Conservation (phyloP, 1,284 basidiomycete species). For the Cutaneotrichosporon sp. region DNA sequence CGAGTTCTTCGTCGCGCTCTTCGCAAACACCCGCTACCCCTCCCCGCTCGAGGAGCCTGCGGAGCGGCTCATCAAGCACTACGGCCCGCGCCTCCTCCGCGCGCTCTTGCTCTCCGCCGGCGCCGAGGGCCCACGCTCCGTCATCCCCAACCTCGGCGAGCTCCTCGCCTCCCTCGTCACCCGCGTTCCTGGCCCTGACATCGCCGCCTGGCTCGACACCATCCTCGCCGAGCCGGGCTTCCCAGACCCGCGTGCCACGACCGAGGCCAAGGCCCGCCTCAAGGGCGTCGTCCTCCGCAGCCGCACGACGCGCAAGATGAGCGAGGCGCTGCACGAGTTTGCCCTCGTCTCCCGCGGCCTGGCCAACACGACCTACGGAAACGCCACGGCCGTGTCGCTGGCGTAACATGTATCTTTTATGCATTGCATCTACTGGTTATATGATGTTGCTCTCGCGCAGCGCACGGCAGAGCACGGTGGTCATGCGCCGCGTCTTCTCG, state of each 20-base stretch:
- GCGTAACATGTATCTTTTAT: background rate
- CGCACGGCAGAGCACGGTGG: constrained; percentile 19
- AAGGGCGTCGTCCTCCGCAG: constrained; percentile 65
- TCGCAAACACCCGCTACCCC: constrained; percentile 51
- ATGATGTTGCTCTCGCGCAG: constrained; percentile 21
- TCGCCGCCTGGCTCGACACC: constrained; percentile 68
- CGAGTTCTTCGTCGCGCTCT: constrained; percentile 63
- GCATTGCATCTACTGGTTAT: too few relatives aligned
- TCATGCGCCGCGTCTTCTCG: constrained; percentile 25
- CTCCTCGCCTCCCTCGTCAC: constrained; percentile 67
- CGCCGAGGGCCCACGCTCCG: constrained; percentile 74
- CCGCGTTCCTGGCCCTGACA: constrained; percentile 59
- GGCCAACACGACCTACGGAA: constrained; percentile 53
- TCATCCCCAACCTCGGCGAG: constrained; percentile 79
- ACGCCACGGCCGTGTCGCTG: constrained; percentile 42
- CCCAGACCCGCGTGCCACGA: constrained; percentile 51
- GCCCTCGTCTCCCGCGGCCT: constrained; percentile 52
- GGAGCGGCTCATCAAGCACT: constrained; percentile 60
- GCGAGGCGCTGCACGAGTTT: constrained; percentile 55
- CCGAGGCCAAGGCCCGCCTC: constrained; percentile 73
- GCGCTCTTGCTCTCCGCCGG: constrained; percentile 76
- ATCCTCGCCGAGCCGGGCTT: constrained; percentile 61
- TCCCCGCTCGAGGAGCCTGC: constrained; percentile 44
- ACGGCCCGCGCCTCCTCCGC: constrained; percentile 67
- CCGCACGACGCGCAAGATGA: constrained; percentile 51